phyloP scores from a whole-genome alignment of 768 basidiomycete genomes.

The Leccinum fibrillosum region DNA sequence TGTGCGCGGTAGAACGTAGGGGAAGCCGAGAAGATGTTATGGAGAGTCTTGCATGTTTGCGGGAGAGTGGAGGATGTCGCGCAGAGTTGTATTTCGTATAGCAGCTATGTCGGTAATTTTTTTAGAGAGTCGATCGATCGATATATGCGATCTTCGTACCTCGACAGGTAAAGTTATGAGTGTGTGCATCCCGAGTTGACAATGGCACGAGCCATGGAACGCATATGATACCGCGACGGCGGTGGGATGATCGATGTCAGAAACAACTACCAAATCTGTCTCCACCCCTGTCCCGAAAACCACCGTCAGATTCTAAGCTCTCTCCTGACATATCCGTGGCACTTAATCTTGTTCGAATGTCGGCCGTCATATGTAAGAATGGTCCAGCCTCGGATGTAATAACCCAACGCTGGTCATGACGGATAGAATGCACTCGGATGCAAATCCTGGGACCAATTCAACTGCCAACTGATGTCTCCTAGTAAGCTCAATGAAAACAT shows the following conservation, averaged over 20 bases:
- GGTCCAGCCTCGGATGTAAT: not conserved
- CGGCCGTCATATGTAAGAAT: too few species aligned
- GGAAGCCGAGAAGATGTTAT: conserved; percentile 51
- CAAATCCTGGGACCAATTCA: not conserved
- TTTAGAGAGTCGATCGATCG: not conserved
- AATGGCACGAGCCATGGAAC: not conserved
- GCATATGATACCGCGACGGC: not conserved
- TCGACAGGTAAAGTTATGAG: conserved; percentile 35
- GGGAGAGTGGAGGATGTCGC: conserved; percentile 68
- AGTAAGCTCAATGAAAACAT: conserved; percentile 16
- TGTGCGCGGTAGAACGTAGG: conserved; percentile 59
- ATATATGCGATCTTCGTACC: conserved; percentile 21
- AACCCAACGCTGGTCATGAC: not conserved
- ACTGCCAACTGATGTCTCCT: conserved; percentile 16
- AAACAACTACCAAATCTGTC: not conserved
- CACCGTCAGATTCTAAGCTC: too few species aligned
- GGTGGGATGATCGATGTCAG: not conserved
- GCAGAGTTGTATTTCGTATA: conserved; percentile 74
- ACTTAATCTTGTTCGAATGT: not conserved
- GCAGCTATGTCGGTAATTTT: conserved; percentile 47
- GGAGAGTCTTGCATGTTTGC: conserved; percentile 48
- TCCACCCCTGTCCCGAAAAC: conserved; percentile 1
- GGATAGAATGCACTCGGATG: too few species aligned
- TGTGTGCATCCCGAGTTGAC: conserved; percentile 11
- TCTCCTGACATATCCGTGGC: not conserved